Evolutionary conservation across 768 basidiomycete genomes (phyloP), one percentile per base, ranked within the genome.

Genomic region (Termitomyces sp.): DNA sequence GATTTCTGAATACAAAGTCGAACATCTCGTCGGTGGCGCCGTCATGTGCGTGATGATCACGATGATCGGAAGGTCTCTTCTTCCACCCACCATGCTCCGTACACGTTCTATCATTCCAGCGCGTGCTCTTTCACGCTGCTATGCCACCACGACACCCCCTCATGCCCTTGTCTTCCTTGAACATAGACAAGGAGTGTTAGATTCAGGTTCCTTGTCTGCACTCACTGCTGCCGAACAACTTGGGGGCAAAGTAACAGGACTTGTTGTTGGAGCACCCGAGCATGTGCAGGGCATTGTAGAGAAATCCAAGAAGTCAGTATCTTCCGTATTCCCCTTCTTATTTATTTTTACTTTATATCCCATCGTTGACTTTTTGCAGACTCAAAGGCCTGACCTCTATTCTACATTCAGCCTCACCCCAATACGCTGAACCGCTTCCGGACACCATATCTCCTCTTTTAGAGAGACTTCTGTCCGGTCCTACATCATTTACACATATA

Each of bases 131-230:
- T 56, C 60, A 43, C 78, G 86, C 59, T 69, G 77, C 5, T 91
- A 90, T 69, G 82, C 89, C 5, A 82, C 87, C 4, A 72, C 81
- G 26, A 58, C 80, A 5, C 76, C 85, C 35, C 86, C 89, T 0
- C 87, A 90, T 72, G 86, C 89, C 1, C 83, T 97, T 4, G 87
- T 97, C n/a, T 88, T 92, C 64, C 79, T 98, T 50, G 96, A 98
- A 72, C 94, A 98, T 69, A 82, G 84, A 49, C 79, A 83, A 51
- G 93, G 93, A 40, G 79, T 83, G 59, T 81, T 98, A 62, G 92
- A 95, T 59, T 82, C 93, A 1, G 88, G 85, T 14, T 91, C 91
- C 14, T 79, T 98, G 58, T 95, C 91, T 36, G 96, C 97, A 28
- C 75, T 99, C 63, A 93, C 95, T 1, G 97, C 97, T 46, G 97